A percentile compares a stretch with the other conserved stretches of the same genome.
Evolutionary conservation across 1,139 yeast genomes (phyloP).

Genomic region (Debaryomycetaceae sp.): DNA sequence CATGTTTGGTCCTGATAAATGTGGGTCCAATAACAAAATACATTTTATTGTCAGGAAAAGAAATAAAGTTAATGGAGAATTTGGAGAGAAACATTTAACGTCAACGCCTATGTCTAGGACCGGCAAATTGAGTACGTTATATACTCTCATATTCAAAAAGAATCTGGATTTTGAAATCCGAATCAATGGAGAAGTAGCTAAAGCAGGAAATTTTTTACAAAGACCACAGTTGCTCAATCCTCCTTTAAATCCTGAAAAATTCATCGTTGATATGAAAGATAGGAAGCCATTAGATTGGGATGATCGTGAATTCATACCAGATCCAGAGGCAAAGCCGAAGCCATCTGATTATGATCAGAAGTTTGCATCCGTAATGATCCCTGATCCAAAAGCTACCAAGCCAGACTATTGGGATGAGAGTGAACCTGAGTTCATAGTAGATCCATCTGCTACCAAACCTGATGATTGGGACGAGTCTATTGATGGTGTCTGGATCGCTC

Average conservation of each 20-base stretch:
- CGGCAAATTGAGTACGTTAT: constrained; percentile 58
- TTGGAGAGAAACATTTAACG: constrained; percentile 68
- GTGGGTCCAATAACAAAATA: constrained; percentile 77
- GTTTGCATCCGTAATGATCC: constrained; percentile 53
- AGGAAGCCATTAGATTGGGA: constrained; percentile 79
- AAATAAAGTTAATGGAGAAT: constrained; percentile 51
- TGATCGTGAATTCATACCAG: constrained; percentile 59
- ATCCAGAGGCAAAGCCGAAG: constrained; percentile 57
- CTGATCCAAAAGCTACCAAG: constrained; percentile 62
- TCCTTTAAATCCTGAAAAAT: constrained; percentile 58
- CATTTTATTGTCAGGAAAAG: constrained; percentile 68
- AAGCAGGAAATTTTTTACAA: constrained; percentile 63
- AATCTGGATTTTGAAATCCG: constrained; percentile 74
- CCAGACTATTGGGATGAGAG: constrained; percentile 59
- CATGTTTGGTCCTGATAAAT: constrained; percentile 94
- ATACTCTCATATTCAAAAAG: constrained; percentile 68
- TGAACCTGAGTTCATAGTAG: constrained; percentile 45
- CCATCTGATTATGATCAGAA: constrained; percentile 82
- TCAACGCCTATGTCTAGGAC: constrained; percentile 64
- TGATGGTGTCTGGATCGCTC: constrained; percentile 82
- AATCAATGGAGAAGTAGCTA: constrained; percentile 71
- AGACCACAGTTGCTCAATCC: constrained; percentile 54
- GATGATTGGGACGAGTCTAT: constrained; percentile 84
- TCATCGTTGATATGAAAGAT: constrained; percentile 60
- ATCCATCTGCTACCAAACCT: constrained; percentile 67